Conservation (phyloP, 116 monocot genomes). For the Papilionanthe hybrid region DNA sequence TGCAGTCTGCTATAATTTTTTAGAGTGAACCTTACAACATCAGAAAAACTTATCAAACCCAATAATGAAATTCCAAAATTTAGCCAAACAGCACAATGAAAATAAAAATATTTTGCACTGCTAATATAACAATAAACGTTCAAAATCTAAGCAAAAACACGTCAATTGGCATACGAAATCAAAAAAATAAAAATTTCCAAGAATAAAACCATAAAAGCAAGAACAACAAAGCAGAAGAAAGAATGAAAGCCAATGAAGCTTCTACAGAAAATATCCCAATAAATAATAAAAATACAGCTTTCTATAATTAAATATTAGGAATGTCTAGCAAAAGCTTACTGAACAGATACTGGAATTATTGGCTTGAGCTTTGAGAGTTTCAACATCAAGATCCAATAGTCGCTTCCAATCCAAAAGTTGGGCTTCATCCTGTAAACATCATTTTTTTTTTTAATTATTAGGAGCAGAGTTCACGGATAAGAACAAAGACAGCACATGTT, state of each 20-base stretch:
- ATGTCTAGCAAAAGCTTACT: constrained; percentile 40
- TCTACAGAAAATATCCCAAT: not conserved
- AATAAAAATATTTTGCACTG: not conserved
- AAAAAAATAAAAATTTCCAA: not conserved
- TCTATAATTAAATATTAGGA: not conserved
- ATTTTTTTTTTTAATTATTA: not conserved
- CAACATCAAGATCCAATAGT: constrained; percentile 89
- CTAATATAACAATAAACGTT: not conserved
- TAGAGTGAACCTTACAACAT: not conserved
- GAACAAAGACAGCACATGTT: not conserved
- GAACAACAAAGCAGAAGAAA: constrained; percentile 1
- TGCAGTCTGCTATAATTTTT: too few relatives aligned
- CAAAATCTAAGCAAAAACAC: not conserved
- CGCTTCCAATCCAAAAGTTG: constrained; percentile 80
- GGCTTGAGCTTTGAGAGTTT: constrained; percentile 85
- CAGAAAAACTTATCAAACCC: not conserved
- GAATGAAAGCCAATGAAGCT: not conserved
- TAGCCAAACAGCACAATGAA: not conserved
- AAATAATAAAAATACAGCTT: not conserved
- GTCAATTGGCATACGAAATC: not conserved
- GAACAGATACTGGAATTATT: constrained; percentile 69
- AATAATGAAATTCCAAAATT: not conserved
- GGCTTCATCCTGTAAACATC: constrained; percentile 72
- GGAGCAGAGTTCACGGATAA: not conserved
- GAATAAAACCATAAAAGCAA: not conserved